Percentiles rank a stretch among this genome's conserved stretches.
Conservation (phyloP, 495 filamentous ascomycete species). For the Melanomma pulvis-pyrius region DNA sequence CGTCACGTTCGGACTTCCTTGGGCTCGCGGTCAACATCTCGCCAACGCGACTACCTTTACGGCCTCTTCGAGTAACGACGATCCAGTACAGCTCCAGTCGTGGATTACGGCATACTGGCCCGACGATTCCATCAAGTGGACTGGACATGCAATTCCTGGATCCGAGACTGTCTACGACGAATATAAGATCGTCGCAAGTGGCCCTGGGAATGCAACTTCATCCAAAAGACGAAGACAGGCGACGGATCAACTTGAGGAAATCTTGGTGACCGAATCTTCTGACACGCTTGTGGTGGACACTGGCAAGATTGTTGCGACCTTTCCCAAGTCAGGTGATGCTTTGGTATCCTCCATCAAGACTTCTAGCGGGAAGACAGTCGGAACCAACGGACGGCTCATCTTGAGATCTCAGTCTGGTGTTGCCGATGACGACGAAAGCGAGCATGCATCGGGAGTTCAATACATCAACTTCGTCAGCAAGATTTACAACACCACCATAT, state of each 20-base stretch:
- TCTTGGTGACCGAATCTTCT: neutral
- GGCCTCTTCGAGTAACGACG: neutral
- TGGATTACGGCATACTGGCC: constrained; percentile 27
- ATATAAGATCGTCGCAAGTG: constrained; percentile 12
- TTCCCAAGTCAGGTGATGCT: constrained; percentile 14
- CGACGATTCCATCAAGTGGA: constrained; percentile 16
- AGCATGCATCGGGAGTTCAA: neutral
- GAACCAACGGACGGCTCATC: constrained; percentile 11
- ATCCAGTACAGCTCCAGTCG: constrained; percentile 8
- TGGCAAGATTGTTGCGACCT: constrained; percentile 9
- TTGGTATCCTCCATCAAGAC: constrained; percentile 17
- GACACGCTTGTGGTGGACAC: constrained; percentile 3
- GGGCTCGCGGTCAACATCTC: constrained; percentile 15
- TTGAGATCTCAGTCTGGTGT: constrained; percentile 9
- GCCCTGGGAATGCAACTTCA: neutral
- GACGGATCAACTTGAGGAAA: neutral
- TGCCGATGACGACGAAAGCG: constrained; percentile 6
- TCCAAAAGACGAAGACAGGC: neutral
- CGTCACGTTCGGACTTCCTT: constrained; percentile 15
- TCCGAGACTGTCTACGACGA: neutral
- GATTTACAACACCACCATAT: constrained; percentile 17
- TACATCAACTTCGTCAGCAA: constrained; percentile 18
- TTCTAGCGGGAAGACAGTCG: constrained; percentile 2
- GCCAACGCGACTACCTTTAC: constrained; percentile 18
- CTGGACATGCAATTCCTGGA: constrained; percentile 10